Evolutionary conservation across 176 grass and related monocot species (phyloP).

Genomic region (Aegilops bicornis): DNA sequence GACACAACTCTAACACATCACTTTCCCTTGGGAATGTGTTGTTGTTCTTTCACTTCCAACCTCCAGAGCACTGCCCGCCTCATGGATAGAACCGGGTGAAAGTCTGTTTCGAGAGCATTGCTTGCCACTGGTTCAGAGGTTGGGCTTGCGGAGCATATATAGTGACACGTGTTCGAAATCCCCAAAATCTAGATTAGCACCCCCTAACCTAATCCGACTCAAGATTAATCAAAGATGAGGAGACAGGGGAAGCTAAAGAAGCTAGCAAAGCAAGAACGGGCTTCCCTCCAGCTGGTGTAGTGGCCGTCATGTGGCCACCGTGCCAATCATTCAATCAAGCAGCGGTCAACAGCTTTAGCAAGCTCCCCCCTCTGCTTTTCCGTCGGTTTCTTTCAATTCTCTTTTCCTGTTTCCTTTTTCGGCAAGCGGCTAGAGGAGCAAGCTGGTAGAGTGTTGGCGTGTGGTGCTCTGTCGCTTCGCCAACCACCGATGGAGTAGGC

Average conservation of each 20-base stretch:
- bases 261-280: slow-evolving; percentile 6
- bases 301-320: slow-evolving; percentile 55
- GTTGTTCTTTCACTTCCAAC: background rate
- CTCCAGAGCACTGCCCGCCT: no score
- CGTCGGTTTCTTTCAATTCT: background rate
- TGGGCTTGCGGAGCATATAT: background rate
- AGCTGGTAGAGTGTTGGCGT: background rate
- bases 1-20: no score
- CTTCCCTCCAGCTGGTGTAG: slow-evolving; percentile 20
- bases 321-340: slow-evolving; percentile 28
- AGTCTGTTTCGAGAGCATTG: no score
- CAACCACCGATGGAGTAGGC: slow-evolving; percentile 9
- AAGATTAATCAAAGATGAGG: background rate
- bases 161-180: background rate
- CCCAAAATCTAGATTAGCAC: background rate
- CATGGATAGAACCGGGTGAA: no score
- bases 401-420: slow-evolving; percentile 33
- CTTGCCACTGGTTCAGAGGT: background rate
- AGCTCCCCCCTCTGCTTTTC: background rate
- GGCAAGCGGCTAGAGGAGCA: slow-evolving; percentile 13
- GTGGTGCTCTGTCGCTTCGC: background rate
- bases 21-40: background rate
- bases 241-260: slow-evolving; percentile 29
- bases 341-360: slow-evolving; percentile 43
- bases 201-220: slow-evolving; percentile 10